Evolutionary conservation across 805 yeast genomes (phyloP).

Genomic region (Metschnikowia vanudenii): DNA sequence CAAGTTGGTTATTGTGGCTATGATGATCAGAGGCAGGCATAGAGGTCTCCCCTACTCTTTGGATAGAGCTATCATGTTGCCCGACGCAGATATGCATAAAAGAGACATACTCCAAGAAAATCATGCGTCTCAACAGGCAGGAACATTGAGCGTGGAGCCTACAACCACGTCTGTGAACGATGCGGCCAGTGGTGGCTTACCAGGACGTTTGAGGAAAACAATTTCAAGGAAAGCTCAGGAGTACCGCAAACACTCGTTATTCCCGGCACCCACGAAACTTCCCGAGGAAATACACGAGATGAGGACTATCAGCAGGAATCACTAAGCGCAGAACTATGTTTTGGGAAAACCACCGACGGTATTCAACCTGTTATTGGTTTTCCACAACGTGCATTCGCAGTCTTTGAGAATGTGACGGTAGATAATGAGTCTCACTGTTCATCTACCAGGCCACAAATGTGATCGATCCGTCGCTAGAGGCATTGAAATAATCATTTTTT

Average conservation of each 20-base stretch:
- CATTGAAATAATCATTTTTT: too few species aligned
- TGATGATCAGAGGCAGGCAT: conserved; percentile 93
- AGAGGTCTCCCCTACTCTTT: conserved; percentile 93
- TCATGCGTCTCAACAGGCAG: conserved; percentile 39
- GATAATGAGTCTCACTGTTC: too few species aligned
- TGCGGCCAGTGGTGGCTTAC: conserved; percentile 11
- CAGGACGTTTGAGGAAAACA: conserved; percentile 10
- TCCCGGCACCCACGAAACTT: conserved; percentile 20
- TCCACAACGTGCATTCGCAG: too few species aligned
- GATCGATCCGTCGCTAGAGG: too few species aligned
- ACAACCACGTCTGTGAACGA: conserved; percentile 14
- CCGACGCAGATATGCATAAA: conserved; percentile 61
- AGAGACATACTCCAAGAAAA: conserved; percentile 61
- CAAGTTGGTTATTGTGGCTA: conserved; percentile 79
- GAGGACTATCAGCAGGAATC: conserved; percentile 5
- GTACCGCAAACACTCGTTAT: conserved; percentile 18
- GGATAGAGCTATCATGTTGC: conserved; percentile 90
- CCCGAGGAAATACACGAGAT: conserved; percentile 16
- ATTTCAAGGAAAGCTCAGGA: conserved; percentile 16
- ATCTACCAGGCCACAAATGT: too few species aligned
- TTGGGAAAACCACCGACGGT: too few species aligned
- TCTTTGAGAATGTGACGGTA: too few species aligned
- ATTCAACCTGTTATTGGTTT: too few species aligned
- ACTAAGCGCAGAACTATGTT: too few species aligned
- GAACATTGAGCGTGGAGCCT: conserved; percentile 14